Conservation (phyloP, 2,329 filamentous ascomycete genomes). For the Colletotrichum coccodes region DNA sequence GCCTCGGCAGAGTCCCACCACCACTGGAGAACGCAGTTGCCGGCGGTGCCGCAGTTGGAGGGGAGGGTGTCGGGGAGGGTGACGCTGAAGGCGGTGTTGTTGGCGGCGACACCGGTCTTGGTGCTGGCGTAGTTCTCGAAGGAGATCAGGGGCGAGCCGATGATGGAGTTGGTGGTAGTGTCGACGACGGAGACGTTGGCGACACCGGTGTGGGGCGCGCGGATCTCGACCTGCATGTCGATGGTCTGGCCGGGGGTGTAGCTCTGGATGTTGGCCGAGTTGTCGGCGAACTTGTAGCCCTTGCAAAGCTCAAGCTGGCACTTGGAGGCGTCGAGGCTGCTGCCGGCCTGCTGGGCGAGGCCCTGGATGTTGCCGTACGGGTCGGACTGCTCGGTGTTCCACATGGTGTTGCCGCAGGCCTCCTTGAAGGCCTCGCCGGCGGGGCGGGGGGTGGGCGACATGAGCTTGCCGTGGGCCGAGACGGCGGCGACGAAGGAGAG, state of each 20-base stretch:
- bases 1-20: constrained; percentile 68
- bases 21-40: constrained; percentile 67
- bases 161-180: constrained; percentile 54
- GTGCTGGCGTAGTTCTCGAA: constrained; percentile 51
- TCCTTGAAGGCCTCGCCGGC: constrained; percentile 37
- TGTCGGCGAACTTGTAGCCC: constrained; percentile 44
- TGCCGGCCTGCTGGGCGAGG: constrained; percentile 44
- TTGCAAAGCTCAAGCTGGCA: constrained; percentile 51
- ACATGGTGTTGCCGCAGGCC: constrained; percentile 36
- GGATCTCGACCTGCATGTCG: constrained; percentile 49
- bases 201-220: constrained; percentile 47
- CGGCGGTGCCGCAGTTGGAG: constrained; percentile 57
- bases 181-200: constrained; percentile 62
- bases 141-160: constrained; percentile 57
- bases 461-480: constrained; percentile 37
- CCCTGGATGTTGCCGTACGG: constrained; percentile 47
- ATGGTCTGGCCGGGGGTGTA: constrained; percentile 46
- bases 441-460: constrained; percentile 29
- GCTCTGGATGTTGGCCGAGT: constrained; percentile 38
- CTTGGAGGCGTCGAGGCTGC: constrained; percentile 36
- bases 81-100: constrained; percentile 58
- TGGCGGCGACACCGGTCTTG: constrained; percentile 32
- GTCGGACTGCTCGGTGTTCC: constrained; percentile 40
- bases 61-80: constrained; percentile 61
- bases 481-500: constrained; percentile 34